phyloP scores from a whole-genome alignment of 768 basidiomycete species.

The Phylloporus scabripes region DNA sequence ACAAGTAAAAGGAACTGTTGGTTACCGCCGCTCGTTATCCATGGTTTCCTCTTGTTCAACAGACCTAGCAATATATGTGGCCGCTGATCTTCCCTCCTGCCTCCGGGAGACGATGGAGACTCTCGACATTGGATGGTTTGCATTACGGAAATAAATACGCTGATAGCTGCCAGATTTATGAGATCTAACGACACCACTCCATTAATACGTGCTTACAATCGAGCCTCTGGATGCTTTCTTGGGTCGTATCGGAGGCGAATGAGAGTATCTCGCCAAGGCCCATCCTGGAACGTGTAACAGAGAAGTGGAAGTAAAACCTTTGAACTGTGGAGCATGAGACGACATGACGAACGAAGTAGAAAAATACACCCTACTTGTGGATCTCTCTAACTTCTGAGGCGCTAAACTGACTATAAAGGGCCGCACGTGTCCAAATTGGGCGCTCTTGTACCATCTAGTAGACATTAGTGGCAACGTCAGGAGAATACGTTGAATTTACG shows the following conservation, averaged over 20 bases:
- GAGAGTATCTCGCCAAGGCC: slow-evolving; percentile 89
- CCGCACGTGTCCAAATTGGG: slow-evolving; percentile 86
- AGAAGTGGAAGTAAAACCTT: slow-evolving; percentile 76
- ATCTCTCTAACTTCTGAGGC: slow-evolving; percentile 64
- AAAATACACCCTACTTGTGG: slow-evolving; percentile 52
- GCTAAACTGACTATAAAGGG: slow-evolving; percentile 77
- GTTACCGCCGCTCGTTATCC: slow-evolving; percentile 30
- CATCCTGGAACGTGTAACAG: slow-evolving; percentile 88
- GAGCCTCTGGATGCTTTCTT: slow-evolving; percentile 59
- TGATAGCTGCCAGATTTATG: slow-evolving; percentile 66
- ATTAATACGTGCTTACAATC: slow-evolving; percentile 55
- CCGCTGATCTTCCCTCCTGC: slow-evolving; percentile 38
- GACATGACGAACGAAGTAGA: background rate
- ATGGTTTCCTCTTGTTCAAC: slow-evolving; percentile 31
- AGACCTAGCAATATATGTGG: slow-evolving; percentile 26
- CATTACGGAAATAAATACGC: slow-evolving; percentile 84
- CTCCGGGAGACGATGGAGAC: slow-evolving; percentile 70
- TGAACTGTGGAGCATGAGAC: slow-evolving; percentile 44
- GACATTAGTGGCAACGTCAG: slow-evolving; percentile 8
- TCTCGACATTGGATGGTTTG: slow-evolving; percentile 72
- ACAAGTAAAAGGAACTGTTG: background rate
- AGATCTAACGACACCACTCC: background rate
- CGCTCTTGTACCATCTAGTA: slow-evolving; percentile 65
- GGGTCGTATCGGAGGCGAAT: slow-evolving; percentile 90
- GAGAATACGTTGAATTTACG: background rate